Evolutionary conservation across 83 land plant genomes (phyloP), one percentile per base, ranked within the genome.

Genomic region (Picea engelmannii): DNA sequence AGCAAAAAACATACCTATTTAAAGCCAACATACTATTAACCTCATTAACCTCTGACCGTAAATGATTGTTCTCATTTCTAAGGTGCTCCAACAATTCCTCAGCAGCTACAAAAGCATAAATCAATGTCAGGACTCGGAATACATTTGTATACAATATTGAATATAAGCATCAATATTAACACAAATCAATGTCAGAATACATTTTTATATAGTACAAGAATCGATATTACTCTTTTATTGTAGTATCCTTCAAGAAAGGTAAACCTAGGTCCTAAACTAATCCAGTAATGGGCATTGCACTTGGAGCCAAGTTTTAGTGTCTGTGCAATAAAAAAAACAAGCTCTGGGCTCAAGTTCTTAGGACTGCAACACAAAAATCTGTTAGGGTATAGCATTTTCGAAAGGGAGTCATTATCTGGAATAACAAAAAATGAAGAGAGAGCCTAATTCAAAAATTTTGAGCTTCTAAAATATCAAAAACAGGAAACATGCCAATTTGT

Each of bases 51-150:
- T 71, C 76, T 71, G 55, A 71, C n/a, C 52, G 76, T 71, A 71
- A 49, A n/a, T 44, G 15, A 71, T n/a, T 20, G 58, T 71, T 71
- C 20, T 71, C 76, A 20, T 71, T 71, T 71, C 52, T 71, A 20
- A 42, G 76, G 76, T 42, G 76, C 10, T 71, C 76, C 42, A 71
- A 49, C 52, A 71, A 71, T 71, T 8, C 58, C 25, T 71, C 76
- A 20, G 76, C 55, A 71, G 4, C 76, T 71, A 21, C 55, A 71
- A 20, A 71, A 71, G 31, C 76, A 71, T 21, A 40, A 44, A 15
- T 71, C 44, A 42, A 49, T 71, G 24, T 52, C 11, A 12, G 58
- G 58, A 52, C 58, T 71, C 24, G 10, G 44, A 71, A 38, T 71
- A 21, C 49, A 42, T 38, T 71, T 42, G 7, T 17, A 1, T 18